Percentiles rank a stretch among this genome's conserved stretches.
Evolutionary conservation across 805 yeast species (phyloP).

Genomic region (Wickerhamomyces silvicola): DNA sequence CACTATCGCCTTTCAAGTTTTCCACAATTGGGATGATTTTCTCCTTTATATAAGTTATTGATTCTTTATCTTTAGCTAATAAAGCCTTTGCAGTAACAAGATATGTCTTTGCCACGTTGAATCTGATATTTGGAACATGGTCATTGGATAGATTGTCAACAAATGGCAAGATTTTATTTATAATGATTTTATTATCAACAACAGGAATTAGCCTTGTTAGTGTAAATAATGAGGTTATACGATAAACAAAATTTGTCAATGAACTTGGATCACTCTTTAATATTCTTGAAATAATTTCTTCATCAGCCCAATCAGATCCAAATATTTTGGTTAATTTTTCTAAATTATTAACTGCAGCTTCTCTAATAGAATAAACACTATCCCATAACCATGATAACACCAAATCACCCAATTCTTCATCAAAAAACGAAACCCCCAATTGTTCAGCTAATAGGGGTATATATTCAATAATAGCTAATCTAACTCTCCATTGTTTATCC

Average conservation of each 20-base stretch:
- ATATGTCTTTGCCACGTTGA: slow-evolving; percentile 87
- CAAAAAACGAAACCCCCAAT: slow-evolving; percentile 87
- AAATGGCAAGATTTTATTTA: slow-evolving; percentile 71
- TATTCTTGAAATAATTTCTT: slow-evolving; percentile 73
- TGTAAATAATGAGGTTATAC: slow-evolving; percentile 87
- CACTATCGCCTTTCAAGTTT: slow-evolving; percentile 62
- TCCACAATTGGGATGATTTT: slow-evolving; percentile 62
- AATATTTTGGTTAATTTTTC: slow-evolving; percentile 76
- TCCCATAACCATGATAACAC: slow-evolving; percentile 99
- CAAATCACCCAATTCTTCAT: slow-evolving; percentile 81
- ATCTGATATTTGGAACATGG: slow-evolving; percentile 90
- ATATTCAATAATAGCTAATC: slow-evolving; percentile 94
- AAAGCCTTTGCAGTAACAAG: slow-evolving; percentile 53
- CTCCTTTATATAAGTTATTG: slow-evolving; percentile 33
- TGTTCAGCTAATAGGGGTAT: slow-evolving; percentile 93
- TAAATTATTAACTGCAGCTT: slow-evolving; percentile 87
- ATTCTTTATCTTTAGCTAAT: slow-evolving; percentile 11
- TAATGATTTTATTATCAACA: slow-evolving; percentile 48
- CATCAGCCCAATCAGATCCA: slow-evolving; percentile 91
- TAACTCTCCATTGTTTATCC: slow-evolving; percentile 96
- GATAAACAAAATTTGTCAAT: slow-evolving; percentile 70
- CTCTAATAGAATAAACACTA: slow-evolving; percentile 91
- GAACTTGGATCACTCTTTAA: slow-evolving; percentile 37
- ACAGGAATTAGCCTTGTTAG: slow-evolving; percentile 78
- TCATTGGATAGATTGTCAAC: slow-evolving; percentile 66